A percentile compares a stretch with the other conserved stretches of the same genome.
Conservation (phyloP, 2,329 filamentous ascomycete genomes). For the Chrysoporthe puriensis region DNA sequence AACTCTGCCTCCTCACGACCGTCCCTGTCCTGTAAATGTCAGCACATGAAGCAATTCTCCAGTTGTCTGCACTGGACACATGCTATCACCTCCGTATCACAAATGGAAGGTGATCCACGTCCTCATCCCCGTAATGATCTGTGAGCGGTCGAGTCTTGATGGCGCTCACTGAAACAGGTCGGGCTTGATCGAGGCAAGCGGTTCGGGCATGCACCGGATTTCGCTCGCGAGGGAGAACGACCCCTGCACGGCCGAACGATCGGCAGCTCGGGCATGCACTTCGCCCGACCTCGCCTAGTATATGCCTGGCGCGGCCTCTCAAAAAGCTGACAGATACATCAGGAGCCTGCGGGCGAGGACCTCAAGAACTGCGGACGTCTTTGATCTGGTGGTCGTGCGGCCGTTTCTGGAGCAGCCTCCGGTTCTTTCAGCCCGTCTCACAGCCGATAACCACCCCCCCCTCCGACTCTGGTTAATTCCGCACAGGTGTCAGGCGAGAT, state of each 20-base stretch:
- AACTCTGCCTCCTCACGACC: not conserved
- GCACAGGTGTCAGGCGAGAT: not conserved
- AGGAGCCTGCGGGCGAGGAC: not conserved
- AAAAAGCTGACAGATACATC: conserved; percentile 10
- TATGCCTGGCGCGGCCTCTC: not conserved
- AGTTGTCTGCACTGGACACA: no score
- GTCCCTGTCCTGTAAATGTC: not conserved
- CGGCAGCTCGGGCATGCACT: conserved; percentile 18
- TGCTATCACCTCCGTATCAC: not conserved
- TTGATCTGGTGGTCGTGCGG: not conserved
- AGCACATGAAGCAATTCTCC: no score
- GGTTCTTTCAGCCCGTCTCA: not conserved
- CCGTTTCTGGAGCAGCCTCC: not conserved
- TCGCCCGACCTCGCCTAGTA: conserved; percentile 7
- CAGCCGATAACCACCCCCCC: no score
- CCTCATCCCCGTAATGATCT: not conserved
- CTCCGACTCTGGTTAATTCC: not conserved
- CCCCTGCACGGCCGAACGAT: conserved; percentile 17
- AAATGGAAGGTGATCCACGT: not conserved
- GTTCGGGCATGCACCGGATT: conserved; percentile 18
- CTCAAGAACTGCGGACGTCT: not conserved
- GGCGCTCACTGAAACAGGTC: not conserved
- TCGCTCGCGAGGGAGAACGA: not conserved
- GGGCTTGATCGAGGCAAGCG: not conserved
- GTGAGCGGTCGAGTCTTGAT: not conserved